Conservation (phyloP, 116 monocot species). For the Iris pallida region DNA sequence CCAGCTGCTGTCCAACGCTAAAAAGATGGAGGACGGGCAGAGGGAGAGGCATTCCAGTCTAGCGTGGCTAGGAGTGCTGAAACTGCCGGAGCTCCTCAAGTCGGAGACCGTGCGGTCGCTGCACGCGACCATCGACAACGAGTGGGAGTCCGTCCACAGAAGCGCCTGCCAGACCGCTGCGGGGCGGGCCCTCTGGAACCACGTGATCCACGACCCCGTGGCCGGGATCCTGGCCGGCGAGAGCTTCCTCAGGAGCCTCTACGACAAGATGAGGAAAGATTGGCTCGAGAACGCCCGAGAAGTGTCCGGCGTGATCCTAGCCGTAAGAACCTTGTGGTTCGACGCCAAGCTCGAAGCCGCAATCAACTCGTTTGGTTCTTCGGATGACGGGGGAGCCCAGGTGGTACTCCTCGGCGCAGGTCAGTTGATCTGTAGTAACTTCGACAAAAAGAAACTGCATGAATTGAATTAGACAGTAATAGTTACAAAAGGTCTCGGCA, state of each 20-base stretch:
- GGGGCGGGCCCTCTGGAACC: slow-evolving; percentile 73
- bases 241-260: slow-evolving; percentile 50
- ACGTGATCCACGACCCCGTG: slow-evolving; percentile 62
- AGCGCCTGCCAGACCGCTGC: slow-evolving; percentile 93
- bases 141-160: slow-evolving; percentile 54
- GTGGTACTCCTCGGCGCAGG: slow-evolving; percentile 51
- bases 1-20: background rate
- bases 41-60: background rate
- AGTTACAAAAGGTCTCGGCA: no score
- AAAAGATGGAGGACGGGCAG: slow-evolving; percentile 4
- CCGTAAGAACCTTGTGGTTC: slow-evolving; percentile 83
- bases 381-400: slow-evolving; percentile 20
- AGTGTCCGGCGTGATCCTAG: slow-evolving; percentile 81
- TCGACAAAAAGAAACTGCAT: background rate
- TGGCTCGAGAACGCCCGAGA: slow-evolving; percentile 52
- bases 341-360: slow-evolving; percentile 74
- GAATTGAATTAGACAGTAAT: background rate
- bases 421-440: slow-evolving; percentile 9
- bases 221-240: slow-evolving; percentile 81
- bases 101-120: slow-evolving; percentile 39
- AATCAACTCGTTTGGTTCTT: slow-evolving; percentile 32
- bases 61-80: slow-evolving; percentile 31
- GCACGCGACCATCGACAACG: slow-evolving; percentile 43
- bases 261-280: slow-evolving; percentile 68
- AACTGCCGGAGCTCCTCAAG: slow-evolving; percentile 42